phyloP scores from a whole-genome alignment of 1,284 basidiomycete genomes.

The Fistulina hepatica region DNA sequence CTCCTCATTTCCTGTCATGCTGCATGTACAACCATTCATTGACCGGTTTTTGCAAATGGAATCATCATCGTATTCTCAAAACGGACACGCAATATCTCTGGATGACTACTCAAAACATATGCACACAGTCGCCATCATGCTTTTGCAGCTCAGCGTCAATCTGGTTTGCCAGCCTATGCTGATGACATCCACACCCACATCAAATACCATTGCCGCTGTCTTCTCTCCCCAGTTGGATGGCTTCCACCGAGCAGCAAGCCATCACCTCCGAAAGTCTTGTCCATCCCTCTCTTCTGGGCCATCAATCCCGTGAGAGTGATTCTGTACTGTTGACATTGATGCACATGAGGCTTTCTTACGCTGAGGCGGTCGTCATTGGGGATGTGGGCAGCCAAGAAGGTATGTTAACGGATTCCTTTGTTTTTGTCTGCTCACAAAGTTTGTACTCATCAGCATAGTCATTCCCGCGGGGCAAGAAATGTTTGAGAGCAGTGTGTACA shows the following conservation, averaged over 20 bases:
- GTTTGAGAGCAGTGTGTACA: conserved; percentile 38
- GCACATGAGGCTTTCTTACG: conserved; percentile 59
- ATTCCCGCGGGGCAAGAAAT: conserved; percentile 37
- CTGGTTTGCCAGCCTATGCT: conserved; percentile 44
- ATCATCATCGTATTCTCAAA: too few species aligned
- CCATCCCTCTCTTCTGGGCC: conserved; percentile 22
- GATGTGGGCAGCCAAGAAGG: conserved; percentile 94
- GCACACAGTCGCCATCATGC: conserved; percentile 97
- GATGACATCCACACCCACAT: conserved; percentile 17
- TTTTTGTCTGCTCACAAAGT: conserved; percentile 9
- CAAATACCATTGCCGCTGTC: conserved; percentile 15
- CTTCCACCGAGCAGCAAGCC: too few species aligned
- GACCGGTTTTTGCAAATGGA: conserved; percentile 15
- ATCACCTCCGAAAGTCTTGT: conserved; percentile 20
- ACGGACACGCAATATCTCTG: conserved; percentile 37
- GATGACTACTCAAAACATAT: conserved; percentile 98
- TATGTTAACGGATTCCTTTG: conserved; percentile 20
- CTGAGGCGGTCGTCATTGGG: conserved; percentile 83
- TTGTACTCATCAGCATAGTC: conserved; percentile 42
- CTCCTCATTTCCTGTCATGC: conserved; percentile 42
- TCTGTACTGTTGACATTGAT: too few species aligned
- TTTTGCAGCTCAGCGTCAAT: conserved; percentile 89
- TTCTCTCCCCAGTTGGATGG: conserved; percentile 39
- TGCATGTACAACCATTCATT: conserved; percentile 31
- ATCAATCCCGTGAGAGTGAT: conserved; percentile 16